These are phyloP conservation scores for Plicaturopsis crispa DNA, from an alignment of 768 basidiomycete genomes.

Conservation along the genomic window DNA sequence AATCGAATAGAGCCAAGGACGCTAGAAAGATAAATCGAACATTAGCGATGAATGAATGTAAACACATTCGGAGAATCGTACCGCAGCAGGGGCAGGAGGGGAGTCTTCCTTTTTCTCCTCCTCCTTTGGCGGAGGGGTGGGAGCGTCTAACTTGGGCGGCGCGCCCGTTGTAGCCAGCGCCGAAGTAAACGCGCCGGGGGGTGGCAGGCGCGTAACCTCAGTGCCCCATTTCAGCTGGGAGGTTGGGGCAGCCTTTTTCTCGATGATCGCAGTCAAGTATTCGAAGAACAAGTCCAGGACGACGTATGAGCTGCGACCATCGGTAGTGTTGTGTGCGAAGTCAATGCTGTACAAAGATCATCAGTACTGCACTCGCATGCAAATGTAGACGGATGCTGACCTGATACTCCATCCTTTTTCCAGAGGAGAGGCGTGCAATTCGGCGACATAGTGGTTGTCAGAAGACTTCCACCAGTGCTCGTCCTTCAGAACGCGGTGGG, in stretches of 20 bases:
- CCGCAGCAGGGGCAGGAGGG: not conserved
- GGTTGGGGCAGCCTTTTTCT: not conserved
- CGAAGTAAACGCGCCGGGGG: not conserved
- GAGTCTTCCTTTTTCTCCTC: too few relatives aligned
- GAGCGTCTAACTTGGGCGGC: too few relatives aligned
- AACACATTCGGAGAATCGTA: too few relatives aligned
- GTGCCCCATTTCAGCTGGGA: conserved; percentile 1
- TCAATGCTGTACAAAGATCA: not conserved
- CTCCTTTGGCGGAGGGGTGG: too few relatives aligned
- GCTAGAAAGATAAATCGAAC: not conserved
- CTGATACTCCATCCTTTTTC: not conserved
- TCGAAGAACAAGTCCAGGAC: not conserved
- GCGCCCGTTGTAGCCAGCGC: too few relatives aligned
- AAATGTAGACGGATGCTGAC: not conserved
- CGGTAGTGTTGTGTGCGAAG: conserved; percentile 1
- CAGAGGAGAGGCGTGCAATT: not conserved
- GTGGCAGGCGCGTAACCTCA: not conserved
- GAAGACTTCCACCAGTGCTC: conserved; percentile 2
- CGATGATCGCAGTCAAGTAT: not conserved
- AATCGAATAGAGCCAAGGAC: not conserved
- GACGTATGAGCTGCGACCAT: not conserved
- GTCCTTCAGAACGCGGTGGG: conserved; percentile 1
- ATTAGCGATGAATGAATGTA: too few relatives aligned
- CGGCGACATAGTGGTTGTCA: not conserved
- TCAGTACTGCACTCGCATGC: not conserved